Evolutionary conservation across 2,329 filamentous ascomycete species (phyloP).

Genomic region (Triangularia verruculosa): DNA sequence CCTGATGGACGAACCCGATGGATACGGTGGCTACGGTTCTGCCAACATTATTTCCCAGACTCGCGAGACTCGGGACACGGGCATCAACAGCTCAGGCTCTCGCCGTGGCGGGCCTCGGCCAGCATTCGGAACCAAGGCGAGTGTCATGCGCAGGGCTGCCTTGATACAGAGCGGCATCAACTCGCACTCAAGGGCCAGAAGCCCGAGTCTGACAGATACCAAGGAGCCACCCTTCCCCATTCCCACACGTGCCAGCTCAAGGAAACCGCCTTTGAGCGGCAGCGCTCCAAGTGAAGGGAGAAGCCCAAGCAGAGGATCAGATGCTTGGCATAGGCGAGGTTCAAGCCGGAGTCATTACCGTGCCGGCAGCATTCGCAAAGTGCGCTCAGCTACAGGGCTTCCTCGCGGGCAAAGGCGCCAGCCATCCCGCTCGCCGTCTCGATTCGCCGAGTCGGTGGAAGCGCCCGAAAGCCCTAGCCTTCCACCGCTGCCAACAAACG

Average conservation of each 20-base stretch:
- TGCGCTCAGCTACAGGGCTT: conserved; percentile 76
- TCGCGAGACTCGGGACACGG: conserved; percentile 26
- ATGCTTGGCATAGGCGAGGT: conserved; percentile 54
- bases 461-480: conserved; percentile 63
- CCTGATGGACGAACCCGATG: conserved; percentile 18
- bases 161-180: conserved; percentile 77
- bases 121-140: conserved; percentile 44
- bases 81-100: conserved; percentile 22
- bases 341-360: conserved; percentile 49
- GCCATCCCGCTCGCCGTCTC: conserved; percentile 60
- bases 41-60: conserved; percentile 17
- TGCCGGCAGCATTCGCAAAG: conserved; percentile 70
- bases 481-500: conserved; percentile 71
- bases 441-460: conserved; percentile 65
- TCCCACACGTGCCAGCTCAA: conserved; percentile 82
- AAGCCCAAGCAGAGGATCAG: conserved; percentile 67
- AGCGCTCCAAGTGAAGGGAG: conserved; percentile 70
- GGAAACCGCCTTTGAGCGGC: conserved; percentile 63
- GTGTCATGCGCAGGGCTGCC: conserved; percentile 71
- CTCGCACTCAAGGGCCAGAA: conserved; percentile 64
- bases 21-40: conserved; percentile 20
- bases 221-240: conserved; percentile 84
- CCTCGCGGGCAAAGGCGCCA: conserved; percentile 53
- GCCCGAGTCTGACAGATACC: conserved; percentile 60
- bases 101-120: conserved; percentile 25